These are phyloP conservation scores for Emericellopsis cladophorae DNA, from an alignment of 2,329 filamentous ascomycete species.

Conservation along the genomic window DNA sequence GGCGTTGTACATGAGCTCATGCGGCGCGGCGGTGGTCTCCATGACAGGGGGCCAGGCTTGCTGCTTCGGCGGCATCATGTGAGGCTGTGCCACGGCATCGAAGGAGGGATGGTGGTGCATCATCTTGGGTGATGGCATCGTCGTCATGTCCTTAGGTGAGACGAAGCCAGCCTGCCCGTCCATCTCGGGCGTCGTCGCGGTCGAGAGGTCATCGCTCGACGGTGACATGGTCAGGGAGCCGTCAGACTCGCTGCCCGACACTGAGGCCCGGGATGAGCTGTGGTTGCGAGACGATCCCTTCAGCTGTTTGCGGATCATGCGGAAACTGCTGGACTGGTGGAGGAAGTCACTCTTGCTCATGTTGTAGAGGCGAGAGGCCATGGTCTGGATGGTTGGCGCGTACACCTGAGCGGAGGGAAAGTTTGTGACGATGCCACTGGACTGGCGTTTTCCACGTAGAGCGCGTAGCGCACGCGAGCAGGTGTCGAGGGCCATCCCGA, in stretches of 20 bases:
- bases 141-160: conserved; percentile 6
- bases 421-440: conserved; percentile 7
- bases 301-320: conserved; percentile 14
- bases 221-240: background rate
- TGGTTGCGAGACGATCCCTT: conserved; percentile 12
- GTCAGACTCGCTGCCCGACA: conserved; percentile 1
- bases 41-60: conserved; percentile 1
- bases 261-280: conserved; percentile 1
- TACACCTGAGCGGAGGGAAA: conserved; percentile 9
- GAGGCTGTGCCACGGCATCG: background rate
- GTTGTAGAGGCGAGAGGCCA: conserved; percentile 12
- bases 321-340: conserved; percentile 10
- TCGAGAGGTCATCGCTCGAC: background rate
- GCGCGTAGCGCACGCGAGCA: conserved; percentile 15
- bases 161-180: background rate
- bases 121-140: background rate
- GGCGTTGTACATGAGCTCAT: conserved; percentile 10
- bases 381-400: conserved; percentile 9
- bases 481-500: conserved; percentile 16
- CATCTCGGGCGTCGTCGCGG: conserved; percentile 1
- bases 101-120: background rate
- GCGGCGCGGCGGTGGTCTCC: conserved; percentile 3
- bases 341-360: conserved; percentile 15
- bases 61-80: background rate
- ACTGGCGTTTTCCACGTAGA: conserved; percentile 8